Evolutionary conservation across 495 filamentous ascomycete species (phyloP).

Genomic region (Trichoderma asperelloides): DNA sequence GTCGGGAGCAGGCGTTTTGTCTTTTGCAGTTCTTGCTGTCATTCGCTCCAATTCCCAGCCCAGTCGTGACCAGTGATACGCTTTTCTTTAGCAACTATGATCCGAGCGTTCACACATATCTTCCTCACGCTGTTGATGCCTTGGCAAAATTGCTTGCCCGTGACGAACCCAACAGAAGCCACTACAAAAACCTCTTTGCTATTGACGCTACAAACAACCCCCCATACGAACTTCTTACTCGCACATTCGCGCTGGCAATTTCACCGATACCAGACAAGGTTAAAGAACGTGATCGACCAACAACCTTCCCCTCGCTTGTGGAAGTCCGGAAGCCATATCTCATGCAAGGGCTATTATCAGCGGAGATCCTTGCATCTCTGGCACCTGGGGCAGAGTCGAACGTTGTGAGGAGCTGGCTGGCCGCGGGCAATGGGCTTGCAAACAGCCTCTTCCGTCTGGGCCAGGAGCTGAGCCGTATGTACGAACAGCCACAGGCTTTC

Average conservation of each 20-base stretch:
- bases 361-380: constrained; percentile 75
- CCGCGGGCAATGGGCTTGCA: constrained; percentile 77
- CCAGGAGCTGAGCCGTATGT: constrained; percentile 56
- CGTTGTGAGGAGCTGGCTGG: constrained; percentile 74
- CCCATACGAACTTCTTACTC: constrained; percentile 75
- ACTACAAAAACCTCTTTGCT: constrained; percentile 71
- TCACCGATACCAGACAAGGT: constrained; percentile 65
- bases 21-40: constrained; percentile 83
- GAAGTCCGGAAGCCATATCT: constrained; percentile 78
- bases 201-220: constrained; percentile 52
- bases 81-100: constrained; percentile 69
- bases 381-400: constrained; percentile 60
- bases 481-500: constrained; percentile 29
- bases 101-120: constrained; percentile 73
- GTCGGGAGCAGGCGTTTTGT: constrained; percentile 78
- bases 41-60: constrained; percentile 70
- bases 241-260: constrained; percentile 80
- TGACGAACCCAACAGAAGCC: constrained; percentile 84
- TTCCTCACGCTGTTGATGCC: constrained; percentile 79
- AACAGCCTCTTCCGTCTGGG: constrained; percentile 66
- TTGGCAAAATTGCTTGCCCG: constrained; percentile 87
- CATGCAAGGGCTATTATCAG: constrained; percentile 84
- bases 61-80: constrained; percentile 43
- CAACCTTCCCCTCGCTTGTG: constrained; percentile 49
- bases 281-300: constrained; percentile 29